Evolutionary conservation across 352 stramenopile species (phyloP).

Genomic region (Phytophthora vignae): DNA sequence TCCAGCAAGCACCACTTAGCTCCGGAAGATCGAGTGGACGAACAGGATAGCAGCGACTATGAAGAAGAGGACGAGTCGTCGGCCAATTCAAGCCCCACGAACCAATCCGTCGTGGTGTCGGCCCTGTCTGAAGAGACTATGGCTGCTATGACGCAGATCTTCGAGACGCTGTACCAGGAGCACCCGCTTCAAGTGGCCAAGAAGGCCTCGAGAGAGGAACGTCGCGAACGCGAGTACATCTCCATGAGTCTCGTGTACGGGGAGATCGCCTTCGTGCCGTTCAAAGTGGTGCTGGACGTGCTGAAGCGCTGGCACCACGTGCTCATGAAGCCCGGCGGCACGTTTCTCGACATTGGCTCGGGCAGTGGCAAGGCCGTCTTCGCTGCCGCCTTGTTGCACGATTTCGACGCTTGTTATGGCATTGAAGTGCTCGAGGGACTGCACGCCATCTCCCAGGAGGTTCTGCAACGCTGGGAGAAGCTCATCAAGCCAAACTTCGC

Average conservation of each 20-base stretch:
- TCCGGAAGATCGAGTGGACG: slow-evolving; percentile 19
- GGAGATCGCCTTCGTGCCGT: slow-evolving; percentile 88
- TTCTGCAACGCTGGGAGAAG: slow-evolving; percentile 66
- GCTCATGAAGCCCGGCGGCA: slow-evolving; percentile 67
- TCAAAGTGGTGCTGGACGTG: slow-evolving; percentile 70
- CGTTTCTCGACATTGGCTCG: slow-evolving; percentile 90
- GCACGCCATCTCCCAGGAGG: slow-evolving; percentile 62
- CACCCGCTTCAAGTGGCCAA: slow-evolving; percentile 48
- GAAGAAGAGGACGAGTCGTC: slow-evolving; percentile 18
- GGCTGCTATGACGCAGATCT: slow-evolving; percentile 40
- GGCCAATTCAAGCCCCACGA: slow-evolving; percentile 19
- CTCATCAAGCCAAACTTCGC: slow-evolving; percentile 54
- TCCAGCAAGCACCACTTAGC: slow-evolving; percentile 9
- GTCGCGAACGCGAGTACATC: slow-evolving; percentile 61
- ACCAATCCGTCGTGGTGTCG: slow-evolving; percentile 32
- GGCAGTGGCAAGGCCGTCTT: slow-evolving; percentile 91
- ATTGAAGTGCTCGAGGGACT: slow-evolving; percentile 91
- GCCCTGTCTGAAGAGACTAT: slow-evolving; percentile 37
- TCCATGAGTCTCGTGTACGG: slow-evolving; percentile 89
- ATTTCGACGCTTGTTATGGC: slow-evolving; percentile 87
- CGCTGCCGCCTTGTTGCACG: slow-evolving; percentile 80
- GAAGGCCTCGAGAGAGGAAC: slow-evolving; percentile 46
- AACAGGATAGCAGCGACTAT: slow-evolving; percentile 19
- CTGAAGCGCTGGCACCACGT: slow-evolving; percentile 70
- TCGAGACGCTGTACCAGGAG: slow-evolving; percentile 55